A percentile compares a stretch with the other conserved stretches of the same genome.
Evolutionary conservation across 2,329 filamentous ascomycete genomes (phyloP).

Genomic region (Sarocladium brachiariae): DNA sequence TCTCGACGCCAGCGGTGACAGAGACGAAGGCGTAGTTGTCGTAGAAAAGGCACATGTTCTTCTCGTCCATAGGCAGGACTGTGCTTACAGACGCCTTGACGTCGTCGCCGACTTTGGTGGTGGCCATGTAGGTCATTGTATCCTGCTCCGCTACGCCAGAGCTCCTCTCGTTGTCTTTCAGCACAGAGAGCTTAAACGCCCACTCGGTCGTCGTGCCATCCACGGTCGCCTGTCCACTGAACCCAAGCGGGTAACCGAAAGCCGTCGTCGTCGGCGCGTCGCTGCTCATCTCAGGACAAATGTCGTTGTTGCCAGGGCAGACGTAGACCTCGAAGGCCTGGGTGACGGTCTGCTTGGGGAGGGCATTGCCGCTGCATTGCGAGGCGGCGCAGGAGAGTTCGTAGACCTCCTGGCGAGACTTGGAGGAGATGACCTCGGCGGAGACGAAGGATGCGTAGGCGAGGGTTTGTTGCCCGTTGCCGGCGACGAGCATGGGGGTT

Average conservation of each 20-base stretch:
- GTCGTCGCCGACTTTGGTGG: slow-evolving; percentile 7
- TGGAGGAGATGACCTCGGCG: neutral
- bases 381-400: neutral
- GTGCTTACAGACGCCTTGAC: neutral
- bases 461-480: slow-evolving; percentile 1
- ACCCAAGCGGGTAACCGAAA: slow-evolving; percentile 3
- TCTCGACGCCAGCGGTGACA: slow-evolving; percentile 1
- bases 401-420: slow-evolving; percentile 1
- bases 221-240: neutral
- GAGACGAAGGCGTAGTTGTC: slow-evolving; percentile 7
- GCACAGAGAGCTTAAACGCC: neutral
- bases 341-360: slow-evolving; percentile 7
- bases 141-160: neutral
- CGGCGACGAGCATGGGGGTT: slow-evolving; percentile 1
- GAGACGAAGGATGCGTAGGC: slow-evolving; percentile 7
- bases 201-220: slow-evolving; percentile 7
- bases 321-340: slow-evolving; percentile 2
- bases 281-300: neutral
- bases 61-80: neutral
- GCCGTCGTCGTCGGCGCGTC: neutral
- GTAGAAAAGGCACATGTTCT: neutral
- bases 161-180: slow-evolving; percentile 6
- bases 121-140: neutral
- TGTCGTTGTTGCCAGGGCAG: slow-evolving; percentile 3
- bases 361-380: neutral